Percentiles rank a stretch among this genome's conserved stretches.
Conservation (phyloP, 108 stramenopile species). For the Licmophora abbreviata region DNA sequence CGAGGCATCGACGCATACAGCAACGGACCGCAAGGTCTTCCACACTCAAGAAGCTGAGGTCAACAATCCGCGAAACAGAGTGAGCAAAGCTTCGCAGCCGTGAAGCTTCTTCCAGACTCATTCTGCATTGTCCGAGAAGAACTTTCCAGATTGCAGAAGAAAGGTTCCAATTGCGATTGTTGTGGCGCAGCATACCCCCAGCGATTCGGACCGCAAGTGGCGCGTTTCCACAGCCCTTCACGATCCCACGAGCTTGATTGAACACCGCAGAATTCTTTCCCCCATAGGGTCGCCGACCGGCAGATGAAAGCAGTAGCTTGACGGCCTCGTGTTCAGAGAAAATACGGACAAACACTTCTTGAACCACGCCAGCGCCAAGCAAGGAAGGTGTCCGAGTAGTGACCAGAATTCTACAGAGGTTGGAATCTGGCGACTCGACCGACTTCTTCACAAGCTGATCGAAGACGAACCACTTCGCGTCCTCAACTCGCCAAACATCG, state of each 20-base stretch:
- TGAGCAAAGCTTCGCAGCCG: constrained; percentile 76
- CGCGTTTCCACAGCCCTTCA: constrained; percentile 85
- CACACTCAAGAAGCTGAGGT: constrained; percentile 70
- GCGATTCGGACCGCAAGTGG: constrained; percentile 73
- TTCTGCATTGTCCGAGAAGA: constrained; percentile 60
- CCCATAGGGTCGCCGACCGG: constrained; percentile 77
- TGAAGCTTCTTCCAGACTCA: constrained; percentile 81
- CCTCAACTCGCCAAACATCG: constrained; percentile 81
- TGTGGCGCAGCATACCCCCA: constrained; percentile 76
- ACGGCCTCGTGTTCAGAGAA: constrained; percentile 83
- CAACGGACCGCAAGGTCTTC: constrained; percentile 42
- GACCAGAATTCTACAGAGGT: constrained; percentile 37
- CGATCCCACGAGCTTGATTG: constrained; percentile 72
- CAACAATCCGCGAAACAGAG: constrained; percentile 67
- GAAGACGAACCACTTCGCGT: constrained; percentile 87
- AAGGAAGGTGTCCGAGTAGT: constrained; percentile 69
- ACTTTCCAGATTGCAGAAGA: constrained; percentile 71
- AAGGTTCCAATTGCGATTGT: constrained; percentile 79
- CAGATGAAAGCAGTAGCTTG: constrained; percentile 71
- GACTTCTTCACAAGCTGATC: constrained; percentile 35
- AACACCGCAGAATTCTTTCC: constrained; percentile 76
- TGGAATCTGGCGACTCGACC: neutral
- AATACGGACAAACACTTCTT: constrained; percentile 85
- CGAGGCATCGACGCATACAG: constrained; percentile 66
- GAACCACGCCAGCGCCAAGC: constrained; percentile 61